A percentile compares a stretch with the other conserved stretches of the same genome.
These are phyloP conservation scores for Nemania diffusa DNA, from an alignment of 2,329 filamentous ascomycete genomes.

Conservation along the genomic window DNA sequence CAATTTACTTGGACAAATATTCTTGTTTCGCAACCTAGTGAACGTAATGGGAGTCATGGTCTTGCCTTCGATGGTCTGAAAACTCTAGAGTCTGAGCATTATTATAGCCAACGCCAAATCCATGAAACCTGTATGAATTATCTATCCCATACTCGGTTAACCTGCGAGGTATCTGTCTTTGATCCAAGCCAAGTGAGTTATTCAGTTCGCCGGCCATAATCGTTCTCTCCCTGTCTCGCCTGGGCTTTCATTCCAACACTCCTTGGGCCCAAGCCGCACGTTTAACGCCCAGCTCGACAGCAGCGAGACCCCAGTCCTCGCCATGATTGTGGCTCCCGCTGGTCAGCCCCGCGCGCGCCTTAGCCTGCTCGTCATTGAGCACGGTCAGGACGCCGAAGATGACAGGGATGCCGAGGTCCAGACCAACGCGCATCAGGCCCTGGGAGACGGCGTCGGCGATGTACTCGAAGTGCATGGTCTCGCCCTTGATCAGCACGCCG, in stretches of 20 bases:
- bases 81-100: background rate
- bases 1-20: background rate
- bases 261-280: constrained; percentile 84
- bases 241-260: constrained; percentile 58
- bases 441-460: constrained; percentile 92
- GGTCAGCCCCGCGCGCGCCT: constrained; percentile 82
- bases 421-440: constrained; percentile 91
- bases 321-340: constrained; percentile 86
- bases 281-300: constrained; percentile 94
- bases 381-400: constrained; percentile 94
- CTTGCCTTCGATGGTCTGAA: background rate
- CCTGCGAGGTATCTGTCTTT: background rate
- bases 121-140: background rate
- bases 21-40: background rate
- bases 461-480: constrained; percentile 99
- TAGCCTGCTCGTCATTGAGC: constrained; percentile 86
- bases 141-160: background rate
- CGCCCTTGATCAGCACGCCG: constrained; percentile 96
- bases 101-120: constrained; percentile 11
- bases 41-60: background rate
- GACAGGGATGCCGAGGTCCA: constrained; percentile 88
- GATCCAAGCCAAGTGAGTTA: background rate
- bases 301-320: constrained; percentile 93
- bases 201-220: background rate
- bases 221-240: background rate